Percentiles rank a stretch among this genome's conserved stretches.
Conservation (phyloP, 257 asterid genomes). For the Nicotiana attenuata region DNA sequence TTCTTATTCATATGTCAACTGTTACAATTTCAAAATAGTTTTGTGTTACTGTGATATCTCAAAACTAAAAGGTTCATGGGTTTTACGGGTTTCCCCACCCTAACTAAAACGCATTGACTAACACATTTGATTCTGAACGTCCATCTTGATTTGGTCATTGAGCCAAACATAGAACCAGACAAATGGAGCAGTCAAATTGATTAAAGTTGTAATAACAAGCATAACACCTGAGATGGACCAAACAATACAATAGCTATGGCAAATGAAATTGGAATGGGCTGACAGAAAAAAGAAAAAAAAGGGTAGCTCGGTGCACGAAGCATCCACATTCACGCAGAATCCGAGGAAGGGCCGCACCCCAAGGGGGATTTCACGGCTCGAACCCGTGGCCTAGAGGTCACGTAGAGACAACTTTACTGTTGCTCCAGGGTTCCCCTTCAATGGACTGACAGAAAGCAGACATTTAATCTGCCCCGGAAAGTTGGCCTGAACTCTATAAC, state of each 20-base stretch:
- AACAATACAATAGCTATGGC: background rate
- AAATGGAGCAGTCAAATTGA: background rate
- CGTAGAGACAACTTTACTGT: too few relatives aligned
- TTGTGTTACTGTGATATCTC: background rate
- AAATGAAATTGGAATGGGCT: background rate
- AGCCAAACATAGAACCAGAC: background rate
- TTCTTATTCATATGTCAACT: background rate
- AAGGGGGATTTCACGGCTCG: too few relatives aligned
- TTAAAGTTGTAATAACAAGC: background rate
- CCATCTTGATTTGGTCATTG: background rate
- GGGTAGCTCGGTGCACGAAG: too few relatives aligned
- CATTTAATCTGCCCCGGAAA: background rate
- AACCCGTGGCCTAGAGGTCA: too few relatives aligned
- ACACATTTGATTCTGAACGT: background rate
- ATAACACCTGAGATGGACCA: background rate
- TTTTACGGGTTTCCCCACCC: background rate
- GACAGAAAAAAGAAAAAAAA: background rate
- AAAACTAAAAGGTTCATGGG: background rate
- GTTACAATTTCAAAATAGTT: background rate
- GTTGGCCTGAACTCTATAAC: background rate
- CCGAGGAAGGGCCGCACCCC: too few relatives aligned
- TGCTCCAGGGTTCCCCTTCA: too few relatives aligned
- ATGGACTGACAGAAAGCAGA: background rate
- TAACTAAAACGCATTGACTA: background rate
- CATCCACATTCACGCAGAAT: too few relatives aligned